Evolutionary conservation across 129 eudicot genomes (phyloP), one percentile per base, ranked within the genome.

Genomic region (Logfia minima): DNA sequence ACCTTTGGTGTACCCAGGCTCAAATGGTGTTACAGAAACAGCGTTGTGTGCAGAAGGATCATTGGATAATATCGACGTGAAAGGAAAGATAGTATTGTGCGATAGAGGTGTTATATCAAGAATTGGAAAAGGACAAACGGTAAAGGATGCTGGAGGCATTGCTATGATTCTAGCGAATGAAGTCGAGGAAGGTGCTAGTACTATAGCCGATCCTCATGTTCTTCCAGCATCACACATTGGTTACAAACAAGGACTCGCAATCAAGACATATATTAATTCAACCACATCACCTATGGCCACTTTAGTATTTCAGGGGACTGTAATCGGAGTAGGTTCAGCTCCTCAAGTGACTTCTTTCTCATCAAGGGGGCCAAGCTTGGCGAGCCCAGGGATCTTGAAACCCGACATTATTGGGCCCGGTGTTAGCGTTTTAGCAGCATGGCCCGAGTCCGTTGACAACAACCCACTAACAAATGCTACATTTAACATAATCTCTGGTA

Each of bases 381-480:
- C 81, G 8, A 85, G 90, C 60, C 93, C 88, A 0, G 90, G 90
- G 3, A 88, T 88, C 63, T 37, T 88, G 70, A 88, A 88, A 69
- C 93, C 93, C 28, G 90, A 88, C 79, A 84, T 88, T 74, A 83
- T 88, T 11, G 93, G 93, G 23, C 93, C 93, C 0, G 93, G 93
- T 1, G 85, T 70, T 1, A 89, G 71, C 70, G 78, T 89, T 61
- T 77, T 89, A 24, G 93, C 93, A 8, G 90, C 90, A 13, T 89
- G 93, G 93, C 85, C 83, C 14, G 41, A 24, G 8, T 86, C 90
- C 3, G 76, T 86, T 5, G 92, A 88, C 1, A 80, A 83, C 76
- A 79, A 28, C 39, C 80, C 82, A 17, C 45, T 70, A 28, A 48
- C 70, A 64, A 75, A 21, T 39, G 32, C 82, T 17, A 80, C 78